Evolutionary conservation across 371 early-diverging fungal genomes (phyloP), one percentile per base, ranked within the genome.

Genomic region (Mortierella sp.): DNA sequence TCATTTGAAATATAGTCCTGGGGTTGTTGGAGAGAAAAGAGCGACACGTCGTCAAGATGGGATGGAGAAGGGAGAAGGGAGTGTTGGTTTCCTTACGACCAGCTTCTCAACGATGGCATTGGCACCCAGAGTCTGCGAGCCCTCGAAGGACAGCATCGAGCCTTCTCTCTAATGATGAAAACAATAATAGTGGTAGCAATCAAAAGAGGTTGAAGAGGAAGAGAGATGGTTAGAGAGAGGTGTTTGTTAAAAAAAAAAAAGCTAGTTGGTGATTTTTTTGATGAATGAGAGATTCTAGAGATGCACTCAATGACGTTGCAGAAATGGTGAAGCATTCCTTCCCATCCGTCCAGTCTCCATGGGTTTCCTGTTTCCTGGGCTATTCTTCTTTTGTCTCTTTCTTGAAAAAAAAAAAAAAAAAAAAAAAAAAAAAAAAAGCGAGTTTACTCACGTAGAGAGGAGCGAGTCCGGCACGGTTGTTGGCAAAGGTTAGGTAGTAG

Each of bases 111-210:
- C 81, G 74, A 97, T 94, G 62, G 25, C 68, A 4, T 57, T 26
- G 15, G 77, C 84, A 57, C 97, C 95, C 25, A 62, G 50, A 66
- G 86, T 77, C 70, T 84, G 90, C 46, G 81, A 64, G 43, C 93
- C 93, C 84, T 97, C 97, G 82, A 95, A 98, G 55, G 93, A 88
- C 74, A 98, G 76, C 94, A 93, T 93, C 58, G 97, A 97, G 62
- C 71, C 46, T 1, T 86, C 87, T 63, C 92, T 84, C 97, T 97
- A 82, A 72, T 44, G 14, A 21, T 48, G 52, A 11, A 61, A 44
- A 19, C 48, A 58, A n/a, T n/a, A n/a, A n/a, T n/a, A n/a, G n/a
- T n/a, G n/a, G n/a, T n/a, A n/a, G n/a, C n/a, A n/a, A n/a, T n/a
- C n/a, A n/a, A n/a, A n/a, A n/a, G n/a, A 21, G 21, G 26, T 53